Base-by-base conservation (phyloP, 495 filamentous ascomycete genomes). In the Mycothermus thermophilus region DNA sequence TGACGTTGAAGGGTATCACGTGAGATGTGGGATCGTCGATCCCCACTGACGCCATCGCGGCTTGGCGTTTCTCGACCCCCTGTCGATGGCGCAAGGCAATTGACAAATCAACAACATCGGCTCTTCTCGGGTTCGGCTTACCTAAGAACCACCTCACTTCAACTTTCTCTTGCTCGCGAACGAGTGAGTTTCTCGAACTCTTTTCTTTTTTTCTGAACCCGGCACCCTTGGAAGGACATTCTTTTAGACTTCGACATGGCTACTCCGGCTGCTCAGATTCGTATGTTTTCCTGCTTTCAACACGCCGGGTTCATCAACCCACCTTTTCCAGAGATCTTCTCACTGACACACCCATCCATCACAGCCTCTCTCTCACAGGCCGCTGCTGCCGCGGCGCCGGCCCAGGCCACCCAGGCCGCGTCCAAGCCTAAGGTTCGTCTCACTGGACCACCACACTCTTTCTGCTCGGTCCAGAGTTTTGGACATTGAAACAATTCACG, bases 401-500 rank as follows among this genome's bases (percentile, higher is more conserved):
- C 42, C 15, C 34, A 37, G 22, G 42, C 38, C 42, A 33, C 46
- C 34, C 44, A 47, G 22, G 48, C 51, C 21, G 52, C 52, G 19
- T 51, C 58, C 5, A 65, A 65, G 50, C 63, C 64, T 13, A 68
- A 63, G 61, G 64, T 67, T 17, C 33, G 57, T 12, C n/a, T n/a
- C n/a, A n/a, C n/a, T n/a, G n/a, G n/a, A n/a, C n/a, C n/a, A n/a
- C n/a, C n/a, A n/a, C n/a, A n/a, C n/a, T n/a, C n/a, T n/a, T n/a
- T n/a, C n/a, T n/a, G n/a, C n/a, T n/a, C n/a, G n/a, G n/a, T n/a
- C n/a, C n/a, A n/a, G n/a, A n/a, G n/a, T n/a, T n/a, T n/a, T n/a
- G n/a, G n/a, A n/a, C n/a, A n/a, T n/a, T n/a, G n/a, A n/a, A n/a
- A n/a, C n/a, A n/a, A n/a, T n/a, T n/a, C n/a, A n/a, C n/a, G n/a